Base-by-base conservation (phyloP, 441 rosid species). In the Aleurites moluccanus region DNA sequence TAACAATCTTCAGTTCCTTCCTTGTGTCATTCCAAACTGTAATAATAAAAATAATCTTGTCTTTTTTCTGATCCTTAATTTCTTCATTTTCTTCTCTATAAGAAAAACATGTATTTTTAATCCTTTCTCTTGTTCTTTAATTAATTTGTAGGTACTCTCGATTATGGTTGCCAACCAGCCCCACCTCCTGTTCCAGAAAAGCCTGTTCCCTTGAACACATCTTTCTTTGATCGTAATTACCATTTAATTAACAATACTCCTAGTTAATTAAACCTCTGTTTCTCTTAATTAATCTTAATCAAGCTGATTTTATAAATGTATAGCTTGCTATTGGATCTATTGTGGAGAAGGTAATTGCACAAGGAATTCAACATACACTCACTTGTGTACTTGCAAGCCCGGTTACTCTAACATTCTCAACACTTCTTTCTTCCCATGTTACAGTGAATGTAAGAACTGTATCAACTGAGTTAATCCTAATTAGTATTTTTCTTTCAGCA, bases 291-390 rank as follows among this genome's bases (percentile, higher is more conserved):
- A 38, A 40, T 59, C 63, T 38, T 14, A 40, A 59, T 25, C 13
- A 71, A 57, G 28, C 28, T 67, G 56, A 16, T 67, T 13, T 30
- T 70, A 0, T 49, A 16, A 15, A 33, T 57, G 27, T 73, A 1
- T 73, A 89, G 93, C 91, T 80, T 89, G 93, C 85, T 75, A 80
- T 28, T 89, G 91, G 90, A 70, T 60, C 45, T 85, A 83, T 73
- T 89, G 94, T 78, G 94, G 94, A 80, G 87, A 79, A 73, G 91
- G 93, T 11, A 81, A 78, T 2, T 89, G 93, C 85, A 82, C 72
- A 15, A 84, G 45, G 70, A 79, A 85, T 25, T 2, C 80, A 49
- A 72, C 76, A 4, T 84, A 78, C 53, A 84, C 70, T 59, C 83
- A 79, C 60, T 33, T 45, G 20, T 89, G 91, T 50, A 49, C 82